Percentiles rank a stretch among this genome's conserved stretches.
These are phyloP conservation scores for Lathyrus sativus DNA, from an alignment of 306 rosid genomes.

Conservation along the genomic window DNA sequence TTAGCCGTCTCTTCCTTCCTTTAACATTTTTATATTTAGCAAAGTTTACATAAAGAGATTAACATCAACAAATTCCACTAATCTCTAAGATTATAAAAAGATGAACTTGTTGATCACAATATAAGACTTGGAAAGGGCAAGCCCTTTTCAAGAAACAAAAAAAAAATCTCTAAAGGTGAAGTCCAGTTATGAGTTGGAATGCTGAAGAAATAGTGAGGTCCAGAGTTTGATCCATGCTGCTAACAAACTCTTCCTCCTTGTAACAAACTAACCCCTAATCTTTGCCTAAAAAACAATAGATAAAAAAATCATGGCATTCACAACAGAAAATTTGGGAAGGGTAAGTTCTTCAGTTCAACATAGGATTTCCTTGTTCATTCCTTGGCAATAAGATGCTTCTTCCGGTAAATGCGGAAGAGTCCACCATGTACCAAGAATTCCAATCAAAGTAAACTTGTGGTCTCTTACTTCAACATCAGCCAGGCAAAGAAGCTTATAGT, in stretches of 20 bases:
- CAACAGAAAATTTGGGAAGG: neutral
- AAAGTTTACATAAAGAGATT: no score
- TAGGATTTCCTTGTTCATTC: slow-evolving; percentile 20
- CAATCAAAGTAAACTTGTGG: slow-evolving; percentile 57
- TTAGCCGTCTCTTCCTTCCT: no score
- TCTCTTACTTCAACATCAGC: slow-evolving; percentile 64
- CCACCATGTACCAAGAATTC: slow-evolving; percentile 90
- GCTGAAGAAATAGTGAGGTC: neutral
- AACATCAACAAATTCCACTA: no score
- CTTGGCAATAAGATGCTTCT: slow-evolving; percentile 33
- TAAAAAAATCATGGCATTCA: neutral
- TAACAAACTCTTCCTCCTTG: neutral
- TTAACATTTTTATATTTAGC: no score
- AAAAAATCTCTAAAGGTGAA: no score
- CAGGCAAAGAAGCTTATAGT: slow-evolving; percentile 65
- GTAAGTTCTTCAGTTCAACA: neutral
- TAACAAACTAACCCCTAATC: neutral
- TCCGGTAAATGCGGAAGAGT: slow-evolving; percentile 43
- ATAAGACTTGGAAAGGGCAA: no score
- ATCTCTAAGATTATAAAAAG: no score
- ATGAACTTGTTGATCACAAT: no score
- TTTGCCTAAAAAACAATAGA: neutral
- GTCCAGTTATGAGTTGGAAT: no score
- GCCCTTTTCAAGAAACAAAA: no score
- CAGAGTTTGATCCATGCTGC: neutral